These are phyloP conservation scores for Chiua sp. DNA, from an alignment of 1,284 basidiomycete species.

Conservation along the genomic window DNA sequence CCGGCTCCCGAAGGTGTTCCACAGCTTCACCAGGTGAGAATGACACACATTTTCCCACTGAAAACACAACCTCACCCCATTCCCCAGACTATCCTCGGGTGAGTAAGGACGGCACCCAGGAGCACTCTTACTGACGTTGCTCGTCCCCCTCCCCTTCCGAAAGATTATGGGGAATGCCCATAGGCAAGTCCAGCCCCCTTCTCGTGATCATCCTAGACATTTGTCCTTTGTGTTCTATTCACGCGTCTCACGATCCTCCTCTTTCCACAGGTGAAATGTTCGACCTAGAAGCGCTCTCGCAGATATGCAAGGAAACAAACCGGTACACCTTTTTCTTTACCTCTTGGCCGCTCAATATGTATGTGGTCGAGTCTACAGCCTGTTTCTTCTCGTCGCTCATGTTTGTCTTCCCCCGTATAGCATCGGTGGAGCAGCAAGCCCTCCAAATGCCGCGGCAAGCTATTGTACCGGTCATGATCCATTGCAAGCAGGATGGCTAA, in stretches of 20 bases:
- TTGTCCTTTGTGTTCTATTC: background rate
- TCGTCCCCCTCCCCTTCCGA: background rate
- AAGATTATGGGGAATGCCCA: slow-evolving; percentile 73
- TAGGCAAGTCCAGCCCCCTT: slow-evolving; percentile 47
- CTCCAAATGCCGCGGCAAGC: slow-evolving; percentile 71
- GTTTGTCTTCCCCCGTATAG: slow-evolving; percentile 34
- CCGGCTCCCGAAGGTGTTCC: slow-evolving; percentile 50
- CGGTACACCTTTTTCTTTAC: slow-evolving; percentile 76
- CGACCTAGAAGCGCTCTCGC: slow-evolving; percentile 66
- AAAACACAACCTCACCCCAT: background rate
- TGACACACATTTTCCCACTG: background rate
- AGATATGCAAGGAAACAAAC: slow-evolving; percentile 58
- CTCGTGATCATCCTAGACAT: background rate
- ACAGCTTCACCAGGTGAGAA: slow-evolving; percentile 61
- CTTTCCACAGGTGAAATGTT: slow-evolving; percentile 64
- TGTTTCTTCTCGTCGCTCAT: background rate
- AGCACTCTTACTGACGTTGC: background rate
- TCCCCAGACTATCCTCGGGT: slow-evolving; percentile 64
- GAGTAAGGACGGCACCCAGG: slow-evolving; percentile 24
- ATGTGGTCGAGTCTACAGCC: slow-evolving; percentile 27
- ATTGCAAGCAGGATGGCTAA: slow-evolving; percentile 1
- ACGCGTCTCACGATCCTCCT: background rate
- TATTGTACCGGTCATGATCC: background rate
- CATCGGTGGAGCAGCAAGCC: slow-evolving; percentile 69
- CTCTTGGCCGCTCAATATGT: slow-evolving; percentile 77